A percentile compares a stretch with the other conserved stretches of the same genome.
phyloP scores from a whole-genome alignment of 2,329 filamentous ascomycete genomes.

The Cryphonectria nitschkei region DNA sequence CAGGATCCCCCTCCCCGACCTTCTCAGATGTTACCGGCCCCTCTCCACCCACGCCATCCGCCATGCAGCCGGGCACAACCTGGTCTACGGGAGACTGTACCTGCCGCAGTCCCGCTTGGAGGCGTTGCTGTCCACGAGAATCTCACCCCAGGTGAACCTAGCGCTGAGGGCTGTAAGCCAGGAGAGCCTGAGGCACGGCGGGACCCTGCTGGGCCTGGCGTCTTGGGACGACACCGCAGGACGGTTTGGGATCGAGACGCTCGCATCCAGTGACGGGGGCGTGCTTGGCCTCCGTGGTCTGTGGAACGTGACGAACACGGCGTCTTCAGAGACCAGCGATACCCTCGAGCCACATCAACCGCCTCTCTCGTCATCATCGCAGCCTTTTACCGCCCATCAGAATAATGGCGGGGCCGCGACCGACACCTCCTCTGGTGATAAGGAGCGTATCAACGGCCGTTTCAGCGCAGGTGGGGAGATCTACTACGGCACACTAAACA shows the following conservation, averaged over 20 bases:
- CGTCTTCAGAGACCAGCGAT: constrained; percentile 22
- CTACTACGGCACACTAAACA: constrained; percentile 95
- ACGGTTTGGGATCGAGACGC: constrained; percentile 84
- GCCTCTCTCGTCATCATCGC: neutral
- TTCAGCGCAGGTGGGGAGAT: constrained; percentile 91
- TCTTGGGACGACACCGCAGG: constrained; percentile 75
- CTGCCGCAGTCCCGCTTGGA: constrained; percentile 85
- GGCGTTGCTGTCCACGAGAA: constrained; percentile 78
- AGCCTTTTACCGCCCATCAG: constrained; percentile 4
- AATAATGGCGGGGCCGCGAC: neutral
- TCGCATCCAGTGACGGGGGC: constrained; percentile 91
- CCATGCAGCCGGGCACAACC: constrained; percentile 42
- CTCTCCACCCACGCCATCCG: constrained; percentile 52
- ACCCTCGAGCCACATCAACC: neutral
- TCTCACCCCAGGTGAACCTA: constrained; percentile 78
- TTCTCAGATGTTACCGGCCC: constrained; percentile 83
- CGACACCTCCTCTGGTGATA: constrained; percentile 38
- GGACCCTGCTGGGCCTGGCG: constrained; percentile 72
- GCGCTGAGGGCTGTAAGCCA: constrained; percentile 80
- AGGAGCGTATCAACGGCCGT: constrained; percentile 72
- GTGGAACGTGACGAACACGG: constrained; percentile 65
- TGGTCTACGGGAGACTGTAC: constrained; percentile 78
- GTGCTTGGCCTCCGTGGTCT: constrained; percentile 85
- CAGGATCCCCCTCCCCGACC: constrained; percentile 72
- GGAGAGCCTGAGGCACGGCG: constrained; percentile 71